Percentiles rank a stretch among this genome's conserved stretches.
Conservation (phyloP, 2,329 filamentous ascomycete species). For the Colletotrichum spaethianum region DNA sequence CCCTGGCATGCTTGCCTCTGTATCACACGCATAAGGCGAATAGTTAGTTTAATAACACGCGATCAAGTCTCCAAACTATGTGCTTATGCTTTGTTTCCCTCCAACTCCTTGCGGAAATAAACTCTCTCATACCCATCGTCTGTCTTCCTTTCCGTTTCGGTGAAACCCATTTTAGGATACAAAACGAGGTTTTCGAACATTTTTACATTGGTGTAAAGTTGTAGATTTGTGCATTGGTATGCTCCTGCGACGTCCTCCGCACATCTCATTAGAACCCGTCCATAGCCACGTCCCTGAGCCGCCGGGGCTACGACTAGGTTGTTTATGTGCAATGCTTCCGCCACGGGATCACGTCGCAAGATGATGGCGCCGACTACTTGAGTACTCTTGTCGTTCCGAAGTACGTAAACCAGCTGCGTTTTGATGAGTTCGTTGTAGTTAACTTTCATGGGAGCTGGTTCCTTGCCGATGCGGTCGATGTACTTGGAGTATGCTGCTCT, state of each 20-base stretch:
- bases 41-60: background rate
- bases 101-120: slow-evolving; percentile 51
- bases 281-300: slow-evolving; percentile 1
- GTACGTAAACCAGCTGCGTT: slow-evolving; percentile 45
- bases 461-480: slow-evolving; percentile 51
- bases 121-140: slow-evolving; percentile 54
- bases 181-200: slow-evolving; percentile 50
- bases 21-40: background rate
- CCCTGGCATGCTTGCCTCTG: too few relatives aligned
- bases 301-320: slow-evolving; percentile 1
- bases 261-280: background rate
- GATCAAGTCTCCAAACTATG: background rate
- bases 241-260: background rate
- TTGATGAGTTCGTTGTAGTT: slow-evolving; percentile 50
- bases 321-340: background rate
- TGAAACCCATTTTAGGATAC: slow-evolving; percentile 47
- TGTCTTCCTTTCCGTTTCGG: slow-evolving; percentile 47
- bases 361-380: background rate
- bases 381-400: slow-evolving; percentile 20
- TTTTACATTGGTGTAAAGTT: slow-evolving; percentile 13
- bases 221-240: background rate
- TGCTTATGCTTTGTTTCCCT: background rate
- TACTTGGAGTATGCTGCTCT: slow-evolving; percentile 52
- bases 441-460: slow-evolving; percentile 54
- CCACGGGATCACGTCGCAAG: background rate